A percentile compares a stretch with the other conserved stretches of the same genome.
Conservation (phyloP, 1,284 basidiomycete genomes). For the Cutaneotrichosporon sp. region DNA sequence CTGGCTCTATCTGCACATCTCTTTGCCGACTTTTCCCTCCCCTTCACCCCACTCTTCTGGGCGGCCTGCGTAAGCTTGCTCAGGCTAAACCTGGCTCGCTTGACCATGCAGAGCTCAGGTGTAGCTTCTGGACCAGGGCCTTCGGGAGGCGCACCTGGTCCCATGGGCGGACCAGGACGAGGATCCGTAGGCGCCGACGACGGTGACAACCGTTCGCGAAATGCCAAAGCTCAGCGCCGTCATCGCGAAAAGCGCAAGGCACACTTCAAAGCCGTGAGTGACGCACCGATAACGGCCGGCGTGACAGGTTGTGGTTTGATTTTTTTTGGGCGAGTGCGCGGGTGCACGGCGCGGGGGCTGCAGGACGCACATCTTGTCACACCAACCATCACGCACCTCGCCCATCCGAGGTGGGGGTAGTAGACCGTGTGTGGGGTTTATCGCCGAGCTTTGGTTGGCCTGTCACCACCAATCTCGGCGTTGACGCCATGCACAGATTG, state of each 20-base stretch:
- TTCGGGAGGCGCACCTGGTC: no score
- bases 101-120: no score
- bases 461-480: neutral
- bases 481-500: neutral
- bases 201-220: constrained; percentile 53
- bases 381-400: neutral
- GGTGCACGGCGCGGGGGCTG: no score
- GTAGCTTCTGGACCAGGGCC: no score
- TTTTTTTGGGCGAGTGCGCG: no score
- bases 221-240: constrained; percentile 80
- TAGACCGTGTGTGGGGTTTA: neutral
- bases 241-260: constrained; percentile 89
- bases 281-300: neutral
- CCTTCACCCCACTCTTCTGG: no score
- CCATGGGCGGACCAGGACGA: no score
- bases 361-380: neutral
- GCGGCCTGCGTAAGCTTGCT: no score
- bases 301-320: no score
- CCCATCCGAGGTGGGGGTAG: neutral
- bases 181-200: constrained; percentile 22
- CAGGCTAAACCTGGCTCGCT: no score
- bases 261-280: constrained; percentile 75
- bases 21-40: no score
- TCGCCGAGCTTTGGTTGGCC: neutral
- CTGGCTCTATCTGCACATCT: no score